A percentile compares a stretch with the other conserved stretches of the same genome.
phyloP scores from a whole-genome alignment of 768 basidiomycete species.

The Mycena pura region DNA sequence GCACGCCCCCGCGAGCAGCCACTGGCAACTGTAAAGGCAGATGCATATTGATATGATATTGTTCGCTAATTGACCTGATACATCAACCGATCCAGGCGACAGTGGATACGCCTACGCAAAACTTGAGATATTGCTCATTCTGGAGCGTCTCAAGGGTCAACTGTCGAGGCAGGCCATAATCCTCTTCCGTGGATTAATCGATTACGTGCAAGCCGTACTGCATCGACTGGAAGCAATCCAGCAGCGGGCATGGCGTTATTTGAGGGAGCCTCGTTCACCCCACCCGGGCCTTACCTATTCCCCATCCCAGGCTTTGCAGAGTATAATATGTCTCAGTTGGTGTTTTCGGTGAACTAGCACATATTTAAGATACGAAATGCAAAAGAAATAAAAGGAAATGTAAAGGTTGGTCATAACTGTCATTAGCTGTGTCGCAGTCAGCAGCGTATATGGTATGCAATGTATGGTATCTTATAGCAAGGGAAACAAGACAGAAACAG shows the following conservation, averaged over 20 bases:
- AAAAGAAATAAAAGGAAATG: no score
- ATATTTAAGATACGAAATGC: no score
- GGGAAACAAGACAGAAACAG: no score
- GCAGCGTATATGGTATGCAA: no score
- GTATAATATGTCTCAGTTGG: no score
- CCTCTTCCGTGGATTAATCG: constrained; percentile 73
- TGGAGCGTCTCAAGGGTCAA: constrained; percentile 77
- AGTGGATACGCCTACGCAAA: constrained; percentile 77
- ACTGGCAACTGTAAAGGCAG: constrained; percentile 29
- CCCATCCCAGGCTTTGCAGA: no score
- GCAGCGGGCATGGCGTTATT: constrained; percentile 79
- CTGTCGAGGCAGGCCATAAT: constrained; percentile 73
- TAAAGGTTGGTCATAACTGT: no score
- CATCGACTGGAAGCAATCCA: constrained; percentile 51
- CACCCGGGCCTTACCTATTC: no score
- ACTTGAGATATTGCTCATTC: constrained; percentile 81
- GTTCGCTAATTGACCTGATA: constrained; percentile 86
- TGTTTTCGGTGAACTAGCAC: no score
- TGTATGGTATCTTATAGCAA: no score
- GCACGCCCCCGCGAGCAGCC: constrained; percentile 31
- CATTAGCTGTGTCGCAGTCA: no score
- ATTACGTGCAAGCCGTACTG: constrained; percentile 70
- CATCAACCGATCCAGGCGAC: constrained; percentile 78
- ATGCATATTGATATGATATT: constrained; percentile 80
- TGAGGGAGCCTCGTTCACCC: constrained; percentile 81